phyloP scores from a whole-genome alignment of 768 basidiomycete genomes.

The Lentinula edodes region DNA sequence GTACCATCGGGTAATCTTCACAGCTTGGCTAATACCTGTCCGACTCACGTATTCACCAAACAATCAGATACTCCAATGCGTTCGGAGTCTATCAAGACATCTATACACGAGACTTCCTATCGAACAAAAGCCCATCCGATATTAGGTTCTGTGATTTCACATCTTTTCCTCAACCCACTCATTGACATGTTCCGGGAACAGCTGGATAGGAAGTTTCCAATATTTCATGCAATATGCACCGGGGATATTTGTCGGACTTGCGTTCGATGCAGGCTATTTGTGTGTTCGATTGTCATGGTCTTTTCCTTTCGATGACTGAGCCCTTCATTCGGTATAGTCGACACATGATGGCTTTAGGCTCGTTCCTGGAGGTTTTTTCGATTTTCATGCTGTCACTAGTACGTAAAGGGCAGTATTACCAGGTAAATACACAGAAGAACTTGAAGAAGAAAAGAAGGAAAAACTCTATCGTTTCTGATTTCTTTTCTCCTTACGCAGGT shows the following conservation, averaged over 20 bases:
- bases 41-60: background rate
- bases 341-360: constrained; percentile 17
- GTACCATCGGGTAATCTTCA: constrained; percentile 1
- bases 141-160: background rate
- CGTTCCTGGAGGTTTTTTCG: constrained; percentile 23
- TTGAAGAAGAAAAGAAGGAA: constrained; percentile 1
- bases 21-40: background rate
- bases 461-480: constrained; percentile 25
- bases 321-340: constrained; percentile 4
- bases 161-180: constrained; percentile 9
- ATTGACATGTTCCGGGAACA: background rate
- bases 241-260: constrained; percentile 22
- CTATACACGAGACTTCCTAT: background rate
- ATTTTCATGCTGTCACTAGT: constrained; percentile 11
- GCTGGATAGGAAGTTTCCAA: constrained; percentile 33
- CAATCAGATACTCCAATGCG: constrained; percentile 19
- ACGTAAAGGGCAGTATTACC: constrained; percentile 3
- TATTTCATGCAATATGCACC: constrained; percentile 23
- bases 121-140: constrained; percentile 2
- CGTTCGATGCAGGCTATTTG: constrained; percentile 34
- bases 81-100: constrained; percentile 28
- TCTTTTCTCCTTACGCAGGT: constrained; percentile 28
- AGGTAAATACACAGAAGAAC: background rate
- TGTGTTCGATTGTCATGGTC: background rate
- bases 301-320: background rate